Conservation (phyloP, 2,329 filamentous ascomycete species). For the Apiospora sp. region DNA sequence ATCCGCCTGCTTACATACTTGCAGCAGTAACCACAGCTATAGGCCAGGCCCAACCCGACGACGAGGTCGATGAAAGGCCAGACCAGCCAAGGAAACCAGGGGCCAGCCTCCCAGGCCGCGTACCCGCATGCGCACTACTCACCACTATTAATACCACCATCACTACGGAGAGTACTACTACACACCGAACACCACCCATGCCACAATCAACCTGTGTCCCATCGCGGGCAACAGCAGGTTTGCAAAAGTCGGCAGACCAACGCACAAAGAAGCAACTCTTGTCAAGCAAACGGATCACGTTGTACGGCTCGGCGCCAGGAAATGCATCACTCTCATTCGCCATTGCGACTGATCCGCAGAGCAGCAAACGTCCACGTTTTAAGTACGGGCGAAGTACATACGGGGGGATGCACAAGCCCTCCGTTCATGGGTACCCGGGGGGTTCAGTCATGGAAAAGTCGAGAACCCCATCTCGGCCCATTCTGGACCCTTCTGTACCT, state of each 20-base stretch:
- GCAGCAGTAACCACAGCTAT: neutral
- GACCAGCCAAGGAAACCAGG: neutral
- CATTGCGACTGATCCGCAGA: neutral
- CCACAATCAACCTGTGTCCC: neutral
- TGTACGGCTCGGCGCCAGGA: neutral
- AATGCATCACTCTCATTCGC: neutral
- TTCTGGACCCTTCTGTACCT: slow-evolving; percentile 16
- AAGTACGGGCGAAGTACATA: neutral
- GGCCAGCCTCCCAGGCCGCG: slow-evolving; percentile 6
- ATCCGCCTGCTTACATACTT: slow-evolving; percentile 2
- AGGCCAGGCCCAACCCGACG: slow-evolving; percentile 13
- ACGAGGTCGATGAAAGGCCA: slow-evolving; percentile 21
- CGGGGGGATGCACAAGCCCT: neutral
- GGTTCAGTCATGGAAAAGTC: neutral
- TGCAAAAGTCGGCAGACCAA: neutral
- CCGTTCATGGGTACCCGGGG: neutral
- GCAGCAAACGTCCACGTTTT: neutral
- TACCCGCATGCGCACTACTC: neutral
- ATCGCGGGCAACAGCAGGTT: neutral
- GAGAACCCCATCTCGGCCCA: slow-evolving; percentile 5
- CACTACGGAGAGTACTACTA: neutral
- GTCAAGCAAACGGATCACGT: neutral
- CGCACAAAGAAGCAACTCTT: neutral
- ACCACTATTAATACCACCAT: neutral
- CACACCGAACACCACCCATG: neutral